A percentile compares a stretch with the other conserved stretches of the same genome.
Evolutionary conservation across 78 protist species (phyloP).

Genomic region (Chrysochromulina parva): DNA sequence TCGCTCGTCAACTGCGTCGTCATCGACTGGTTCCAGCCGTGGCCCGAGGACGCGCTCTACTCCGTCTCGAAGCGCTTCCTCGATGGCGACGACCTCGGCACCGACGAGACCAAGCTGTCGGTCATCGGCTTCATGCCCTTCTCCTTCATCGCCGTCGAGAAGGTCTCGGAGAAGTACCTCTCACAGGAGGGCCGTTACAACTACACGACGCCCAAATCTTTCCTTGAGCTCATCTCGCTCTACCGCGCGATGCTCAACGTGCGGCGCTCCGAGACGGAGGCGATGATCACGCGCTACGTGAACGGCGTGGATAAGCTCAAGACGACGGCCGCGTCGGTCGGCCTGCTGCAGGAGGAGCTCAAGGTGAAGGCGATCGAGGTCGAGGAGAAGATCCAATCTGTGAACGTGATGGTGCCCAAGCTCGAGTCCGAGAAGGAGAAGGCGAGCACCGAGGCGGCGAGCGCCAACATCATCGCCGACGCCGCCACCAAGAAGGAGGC

Average conservation of each 20-base stretch:
- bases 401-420: neutral
- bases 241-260: constrained; percentile 54
- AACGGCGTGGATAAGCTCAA: neutral
- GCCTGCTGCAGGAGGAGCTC: neutral
- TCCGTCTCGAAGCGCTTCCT: constrained; percentile 63
- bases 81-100: neutral
- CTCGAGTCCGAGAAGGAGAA: constrained; percentile 1
- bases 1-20: constrained; percentile 41
- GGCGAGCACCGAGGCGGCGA: constrained; percentile 46
- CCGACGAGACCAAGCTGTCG: neutral
- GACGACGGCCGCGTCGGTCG: neutral
- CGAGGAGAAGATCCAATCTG: neutral
- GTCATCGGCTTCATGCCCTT: neutral
- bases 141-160: constrained; percentile 31
- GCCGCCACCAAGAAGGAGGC: constrained; percentile 37
- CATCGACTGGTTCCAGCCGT: constrained; percentile 65
- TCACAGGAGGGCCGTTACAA: constrained; percentile 49
- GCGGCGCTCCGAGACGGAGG: constrained; percentile 5
- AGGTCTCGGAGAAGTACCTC: neutral
- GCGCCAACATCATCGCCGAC: constrained; percentile 45
- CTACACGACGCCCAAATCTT: constrained; percentile 87
- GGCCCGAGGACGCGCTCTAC: constrained; percentile 61
- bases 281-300: constrained; percentile 22
- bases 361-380: neutral
- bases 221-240: constrained; percentile 78